Base-by-base conservation (phyloP, 2,329 filamentous ascomycete species). In the Colletotrichum sp. region DNA sequence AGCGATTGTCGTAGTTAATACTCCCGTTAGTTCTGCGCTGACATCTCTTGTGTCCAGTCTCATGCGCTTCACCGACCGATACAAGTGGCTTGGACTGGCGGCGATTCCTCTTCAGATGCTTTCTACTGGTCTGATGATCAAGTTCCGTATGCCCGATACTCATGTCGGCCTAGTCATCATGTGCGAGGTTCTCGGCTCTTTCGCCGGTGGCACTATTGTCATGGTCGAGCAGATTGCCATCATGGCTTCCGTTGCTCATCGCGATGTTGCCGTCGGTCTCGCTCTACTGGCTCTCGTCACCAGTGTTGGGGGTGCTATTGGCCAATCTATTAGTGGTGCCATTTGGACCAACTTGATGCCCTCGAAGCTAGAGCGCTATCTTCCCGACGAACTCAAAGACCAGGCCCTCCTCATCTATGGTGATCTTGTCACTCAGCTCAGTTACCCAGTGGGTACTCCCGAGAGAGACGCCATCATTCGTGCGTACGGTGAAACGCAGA, bases 401-500 rank as follows among this genome's bases (percentile, higher is more conserved):
- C 79, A 83, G 34, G 81, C 84, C 4, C 79, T 91, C n/a, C 88
- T 88, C 3, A 87, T 89, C 62, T 87, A 86, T 64, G 81, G 78
- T 6, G 79, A 82, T 26, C 72, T 87, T n/a, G 71, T 71, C 2
- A 79, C 75, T 3, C 86, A 87, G 77, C 78, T 86, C 7, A 77
- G 78, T 7, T 90, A 88, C 76, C 79, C 84, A 0, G 79, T 87
- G 24, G 85, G 87, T 6, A 87, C 80, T 6, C 80, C 83, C 0
- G 85, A 83, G 26, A 81, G 89, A 18, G 76, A 83, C 21, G 89
- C 84, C 4, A 89, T 90, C 67, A 83, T 87, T 34, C 73, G 82
- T 63, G 87, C 88, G 1, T 91, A 90, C 73, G 87, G 84, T 2
- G 85, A 87, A 49, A 84, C 86, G 6, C 88, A 90, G 82, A 84